Base-by-base conservation (phyloP, 768 basidiomycete genomes). In the Lactarius pseudohatsudake region DNA sequence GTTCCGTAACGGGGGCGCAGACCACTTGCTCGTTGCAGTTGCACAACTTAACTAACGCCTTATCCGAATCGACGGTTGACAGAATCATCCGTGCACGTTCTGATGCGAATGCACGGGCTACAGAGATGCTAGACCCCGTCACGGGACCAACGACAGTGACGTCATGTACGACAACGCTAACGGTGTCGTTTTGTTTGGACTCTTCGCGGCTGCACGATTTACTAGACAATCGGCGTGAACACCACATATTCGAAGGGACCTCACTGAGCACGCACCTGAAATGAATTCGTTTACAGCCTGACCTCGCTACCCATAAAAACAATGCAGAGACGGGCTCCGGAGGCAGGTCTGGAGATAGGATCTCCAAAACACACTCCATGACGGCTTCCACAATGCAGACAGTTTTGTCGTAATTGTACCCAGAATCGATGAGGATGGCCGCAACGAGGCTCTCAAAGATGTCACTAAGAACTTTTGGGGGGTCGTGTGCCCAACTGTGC, bases 391-490 rank as follows among this genome's bases (percentile, higher is more conserved):
- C 81, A 20, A 93, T 80, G 0, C 78, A 78, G 18, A 83, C 82
- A 4, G 87, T 85, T 65, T 80, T 84, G 59, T 92, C 91, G 66
- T 90, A 87, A 69, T 92, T 77, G 72, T 88, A 92, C 5, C 82
- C 86, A 5, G 86, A 84, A 76, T 96, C 94, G 53, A 96, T 83
- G 34, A 96, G 82, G 22, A 96, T 79, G 2, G 92, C 93, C 1
- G 92, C 94, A 40, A 94, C 78, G 6, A 96, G 77, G 61, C 92
- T 90, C 76, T 96, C 94, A 61, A 96, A 81, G 4, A 93, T 84
- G 72, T 96, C 94, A 64, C 90, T 89, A 38, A 94, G 77, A 7
- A 85, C 88, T 76, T 96, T 96, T 0, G 94, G 93, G 10, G 93
- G 92, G 71, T 93, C 89, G 68, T 87, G 89, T 71, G 85, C 85